These are phyloP conservation scores for Corchorus olitorius DNA, from an alignment of 345 rosid species.

Conservation along the genomic window DNA sequence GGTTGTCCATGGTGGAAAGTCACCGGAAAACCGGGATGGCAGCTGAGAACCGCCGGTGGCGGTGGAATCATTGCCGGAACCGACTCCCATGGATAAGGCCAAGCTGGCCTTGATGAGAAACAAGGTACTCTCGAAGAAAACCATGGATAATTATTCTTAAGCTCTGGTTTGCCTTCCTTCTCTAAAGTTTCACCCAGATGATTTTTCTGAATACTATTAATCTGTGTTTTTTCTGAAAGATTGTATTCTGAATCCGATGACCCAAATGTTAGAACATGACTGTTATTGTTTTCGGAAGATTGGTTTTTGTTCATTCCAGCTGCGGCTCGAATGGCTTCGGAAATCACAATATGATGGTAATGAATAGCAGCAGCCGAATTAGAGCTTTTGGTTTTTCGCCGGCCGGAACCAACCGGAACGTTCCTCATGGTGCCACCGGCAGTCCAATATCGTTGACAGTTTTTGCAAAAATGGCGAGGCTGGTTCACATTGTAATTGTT, in stretches of 20 bases:
- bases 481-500: slow-evolving; percentile 88
- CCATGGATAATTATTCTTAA: slow-evolving; percentile 16
- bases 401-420: slow-evolving; percentile 83
- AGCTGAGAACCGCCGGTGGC: slow-evolving; percentile 32
- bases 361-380: slow-evolving; percentile 27
- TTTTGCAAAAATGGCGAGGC: slow-evolving; percentile 88
- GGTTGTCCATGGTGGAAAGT: slow-evolving; percentile 51
- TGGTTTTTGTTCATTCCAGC: slow-evolving; percentile 40
- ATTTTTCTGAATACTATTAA: slow-evolving; percentile 21
- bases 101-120: slow-evolving; percentile 42
- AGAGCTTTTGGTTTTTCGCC: slow-evolving; percentile 74
- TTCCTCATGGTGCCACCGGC: slow-evolving; percentile 90
- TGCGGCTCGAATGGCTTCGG: slow-evolving; percentile 44
- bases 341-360: slow-evolving; percentile 46
- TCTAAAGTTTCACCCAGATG: too few relatives aligned
- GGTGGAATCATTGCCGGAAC: slow-evolving; percentile 36
- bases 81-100: slow-evolving; percentile 51
- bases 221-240: slow-evolving; percentile 31
- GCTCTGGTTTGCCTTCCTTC: too few relatives aligned
- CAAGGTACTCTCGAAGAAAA: slow-evolving; percentile 34
- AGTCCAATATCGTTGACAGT: slow-evolving; percentile 94
- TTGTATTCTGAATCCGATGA: slow-evolving; percentile 42
- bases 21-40: slow-evolving; percentile 40
- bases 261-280: slow-evolving; percentile 55
- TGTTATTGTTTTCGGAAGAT: slow-evolving; percentile 36